Conservation (phyloP, 192 early-diverging fungal genomes). For the Martensiomyces pterosporus region DNA sequence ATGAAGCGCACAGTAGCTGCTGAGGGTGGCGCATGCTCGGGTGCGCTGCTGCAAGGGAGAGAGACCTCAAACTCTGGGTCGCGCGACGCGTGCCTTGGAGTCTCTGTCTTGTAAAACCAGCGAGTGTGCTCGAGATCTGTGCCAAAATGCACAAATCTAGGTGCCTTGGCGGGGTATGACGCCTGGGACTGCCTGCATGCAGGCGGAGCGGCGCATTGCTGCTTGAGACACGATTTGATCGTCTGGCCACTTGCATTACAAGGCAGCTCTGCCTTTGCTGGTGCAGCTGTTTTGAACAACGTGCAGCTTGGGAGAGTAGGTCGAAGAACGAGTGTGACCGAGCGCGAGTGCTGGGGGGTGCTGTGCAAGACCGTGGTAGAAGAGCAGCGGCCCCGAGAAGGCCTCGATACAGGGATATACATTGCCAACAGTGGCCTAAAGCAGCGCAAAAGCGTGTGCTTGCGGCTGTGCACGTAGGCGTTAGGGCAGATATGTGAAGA, state of each 20-base stretch:
- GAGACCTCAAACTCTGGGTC: conserved; percentile 6
- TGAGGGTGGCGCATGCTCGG: not conserved
- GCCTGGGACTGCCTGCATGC: not conserved
- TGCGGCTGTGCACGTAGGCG: too few species aligned
- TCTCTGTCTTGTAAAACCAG: conserved; percentile 61
- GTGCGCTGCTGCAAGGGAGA: not conserved
- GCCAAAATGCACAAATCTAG: conserved; percentile 63
- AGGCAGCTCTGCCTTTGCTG: not conserved
- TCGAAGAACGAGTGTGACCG: not conserved
- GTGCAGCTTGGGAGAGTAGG: not conserved
- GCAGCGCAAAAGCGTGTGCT: too few species aligned
- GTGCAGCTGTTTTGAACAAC: not conserved
- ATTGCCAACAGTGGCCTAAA: too few species aligned
- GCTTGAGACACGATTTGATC: conserved; percentile 27
- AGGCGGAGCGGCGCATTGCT: not conserved
- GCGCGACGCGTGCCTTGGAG: conserved; percentile 48
- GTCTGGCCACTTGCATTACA: conserved; percentile 6
- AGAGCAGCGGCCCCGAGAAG: too few species aligned
- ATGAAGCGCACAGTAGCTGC: not conserved
- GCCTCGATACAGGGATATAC: not conserved
- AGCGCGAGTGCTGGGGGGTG: not conserved
- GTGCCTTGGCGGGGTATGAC: conserved; percentile 5
- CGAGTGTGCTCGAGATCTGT: conserved; percentile 59
- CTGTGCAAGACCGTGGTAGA: too few species aligned
- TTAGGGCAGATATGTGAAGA: too few species aligned